These are phyloP conservation scores for Ajuga reptans DNA, from an alignment of 305 asterid species.

Conservation along the genomic window DNA sequence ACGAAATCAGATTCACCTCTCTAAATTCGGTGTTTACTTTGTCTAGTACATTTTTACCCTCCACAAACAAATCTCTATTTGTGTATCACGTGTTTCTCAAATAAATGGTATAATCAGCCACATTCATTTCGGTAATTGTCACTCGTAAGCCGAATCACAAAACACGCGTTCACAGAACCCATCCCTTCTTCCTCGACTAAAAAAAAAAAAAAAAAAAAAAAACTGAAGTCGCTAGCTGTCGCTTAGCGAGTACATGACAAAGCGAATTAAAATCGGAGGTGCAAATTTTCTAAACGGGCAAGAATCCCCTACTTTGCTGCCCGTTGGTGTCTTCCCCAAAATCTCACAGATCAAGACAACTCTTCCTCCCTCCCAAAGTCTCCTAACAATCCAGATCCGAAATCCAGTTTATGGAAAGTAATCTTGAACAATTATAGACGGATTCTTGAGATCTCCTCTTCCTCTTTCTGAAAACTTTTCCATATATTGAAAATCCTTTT, in stretches of 20 bases:
- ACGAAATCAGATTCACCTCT: too few relatives aligned
- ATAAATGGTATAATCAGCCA: too few relatives aligned
- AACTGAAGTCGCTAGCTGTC: constrained; percentile 5
- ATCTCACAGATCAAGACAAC: constrained; percentile 24
- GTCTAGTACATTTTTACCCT: too few relatives aligned
- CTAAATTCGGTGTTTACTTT: too few relatives aligned
- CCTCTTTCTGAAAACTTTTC: constrained; percentile 13
- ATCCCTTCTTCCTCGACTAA: too few relatives aligned
- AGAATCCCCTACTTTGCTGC: constrained; percentile 37
- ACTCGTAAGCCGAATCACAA: too few relatives aligned
- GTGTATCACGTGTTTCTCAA: too few relatives aligned
- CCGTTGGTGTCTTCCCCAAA: constrained; percentile 21
- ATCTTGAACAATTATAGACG: background rate
- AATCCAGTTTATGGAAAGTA: constrained; percentile 20
- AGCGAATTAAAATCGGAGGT: background rate
- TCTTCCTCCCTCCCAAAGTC: constrained; percentile 20
- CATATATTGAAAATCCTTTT: constrained; percentile 13
- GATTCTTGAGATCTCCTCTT: constrained; percentile 35
- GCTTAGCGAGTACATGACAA: background rate
- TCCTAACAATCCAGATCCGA: constrained; percentile 36
- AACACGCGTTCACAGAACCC: too few relatives aligned
- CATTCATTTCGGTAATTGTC: too few relatives aligned
- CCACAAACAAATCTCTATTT: too few relatives aligned
- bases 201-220: too few relatives aligned
- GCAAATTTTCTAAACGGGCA: constrained; percentile 5